phyloP scores from a whole-genome alignment of 306 rosid species.

The Ochetophila trinervis region DNA sequence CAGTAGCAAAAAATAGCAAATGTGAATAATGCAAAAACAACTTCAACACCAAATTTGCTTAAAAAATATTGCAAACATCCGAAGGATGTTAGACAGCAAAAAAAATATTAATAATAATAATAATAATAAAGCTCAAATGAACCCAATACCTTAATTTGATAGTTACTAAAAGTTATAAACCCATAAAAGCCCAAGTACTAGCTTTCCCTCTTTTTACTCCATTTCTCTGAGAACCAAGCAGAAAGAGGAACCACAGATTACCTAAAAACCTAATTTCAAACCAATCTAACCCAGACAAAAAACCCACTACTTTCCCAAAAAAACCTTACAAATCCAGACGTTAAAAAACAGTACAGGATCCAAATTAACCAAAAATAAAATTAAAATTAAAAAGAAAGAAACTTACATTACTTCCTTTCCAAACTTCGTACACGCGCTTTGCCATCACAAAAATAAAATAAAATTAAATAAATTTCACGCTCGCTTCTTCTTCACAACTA shows the following conservation, averaged over 20 bases:
- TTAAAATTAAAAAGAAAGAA: constrained; percentile 17
- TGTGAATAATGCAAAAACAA: background rate
- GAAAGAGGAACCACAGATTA: constrained; percentile 7
- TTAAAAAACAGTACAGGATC: constrained; percentile 10
- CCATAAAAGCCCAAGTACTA: constrained; percentile 2
- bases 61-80: no score
- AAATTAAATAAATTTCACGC: constrained; percentile 17
- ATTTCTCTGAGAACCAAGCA: constrained; percentile 27
- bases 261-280: constrained; percentile 18
- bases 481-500: constrained; percentile 22
- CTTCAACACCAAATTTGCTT: no score
- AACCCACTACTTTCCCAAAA: constrained; percentile 18
- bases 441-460: constrained; percentile 44
- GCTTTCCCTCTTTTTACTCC: background rate
- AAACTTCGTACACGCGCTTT: constrained; percentile 86
- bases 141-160: background rate
- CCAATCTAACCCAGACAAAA: constrained; percentile 5
- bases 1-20: background rate
- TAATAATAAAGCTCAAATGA: background rate
- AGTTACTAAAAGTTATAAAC: no score
- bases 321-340: constrained; percentile 31
- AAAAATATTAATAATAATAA: no score
- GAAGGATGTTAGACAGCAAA: no score
- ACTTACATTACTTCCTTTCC: constrained; percentile 95
- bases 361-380: constrained; percentile 10